A percentile compares a stretch with the other conserved stretches of the same genome.
phyloP scores from a whole-genome alignment of 495 filamentous ascomycete species.

The Sphaerosporella brunnea region DNA sequence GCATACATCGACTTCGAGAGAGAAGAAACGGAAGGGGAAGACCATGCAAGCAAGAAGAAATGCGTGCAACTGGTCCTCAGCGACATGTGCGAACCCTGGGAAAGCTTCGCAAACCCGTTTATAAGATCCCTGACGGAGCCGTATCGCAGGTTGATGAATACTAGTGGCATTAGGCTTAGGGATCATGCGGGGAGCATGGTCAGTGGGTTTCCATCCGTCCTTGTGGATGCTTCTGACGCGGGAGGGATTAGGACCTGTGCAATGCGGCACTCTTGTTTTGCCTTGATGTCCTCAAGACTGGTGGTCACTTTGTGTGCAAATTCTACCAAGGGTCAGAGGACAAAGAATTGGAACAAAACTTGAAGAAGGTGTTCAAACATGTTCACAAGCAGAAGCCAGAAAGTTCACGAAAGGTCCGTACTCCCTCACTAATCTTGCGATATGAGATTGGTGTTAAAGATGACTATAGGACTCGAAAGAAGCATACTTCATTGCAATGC shows the following conservation, averaged over 20 bases:
- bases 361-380: constrained; percentile 56
- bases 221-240: too few relatives aligned
- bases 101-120: constrained; percentile 55
- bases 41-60: constrained; percentile 27
- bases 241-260: constrained; percentile 56
- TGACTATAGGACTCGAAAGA: constrained; percentile 75
- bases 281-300: constrained; percentile 60
- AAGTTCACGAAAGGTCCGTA: constrained; percentile 61
- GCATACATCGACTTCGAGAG: neutral
- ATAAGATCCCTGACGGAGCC: constrained; percentile 80
- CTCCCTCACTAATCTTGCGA: too few relatives aligned
- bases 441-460: too few relatives aligned
- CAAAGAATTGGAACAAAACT: constrained; percentile 48
- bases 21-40: constrained; percentile 19
- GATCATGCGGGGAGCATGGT: constrained; percentile 97
- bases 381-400: constrained; percentile 80
- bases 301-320: constrained; percentile 89
- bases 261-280: constrained; percentile 64
- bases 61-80: constrained; percentile 87
- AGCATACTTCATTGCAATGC: constrained; percentile 72
- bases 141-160: constrained; percentile 97
- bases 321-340: constrained; percentile 88
- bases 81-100: constrained; percentile 98
- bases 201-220: too few relatives aligned
- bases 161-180: constrained; percentile 64